Percentiles rank a stretch among this genome's conserved stretches.
Conservation (phyloP, 1,284 basidiomycete genomes). For the Apiotrichum gamsii region DNA sequence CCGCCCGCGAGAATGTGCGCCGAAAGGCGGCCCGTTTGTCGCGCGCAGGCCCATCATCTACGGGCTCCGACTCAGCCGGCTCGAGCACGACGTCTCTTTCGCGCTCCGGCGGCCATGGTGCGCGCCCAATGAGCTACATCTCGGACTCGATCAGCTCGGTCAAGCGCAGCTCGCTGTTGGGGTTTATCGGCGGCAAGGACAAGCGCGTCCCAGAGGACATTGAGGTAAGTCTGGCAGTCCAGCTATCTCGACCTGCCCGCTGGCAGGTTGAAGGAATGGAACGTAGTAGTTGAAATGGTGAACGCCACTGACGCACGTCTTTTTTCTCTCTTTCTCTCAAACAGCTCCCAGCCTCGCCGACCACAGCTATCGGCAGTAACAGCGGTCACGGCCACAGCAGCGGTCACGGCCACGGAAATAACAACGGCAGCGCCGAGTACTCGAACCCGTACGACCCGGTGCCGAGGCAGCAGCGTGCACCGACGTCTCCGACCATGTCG, state of each 20-base stretch:
- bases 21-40: constrained; percentile 38
- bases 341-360: background rate
- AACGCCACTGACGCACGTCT: too few relatives aligned
- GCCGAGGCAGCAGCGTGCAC: background rate
- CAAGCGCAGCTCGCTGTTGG: constrained; percentile 27
- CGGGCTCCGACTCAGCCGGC: constrained; percentile 12
- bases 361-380: constrained; percentile 1
- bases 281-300: too few relatives aligned
- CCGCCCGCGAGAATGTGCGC: constrained; percentile 40
- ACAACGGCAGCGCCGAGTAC: constrained; percentile 6
- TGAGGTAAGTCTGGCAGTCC: constrained; percentile 28
- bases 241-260: background rate
- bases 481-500: constrained; percentile 11
- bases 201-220: constrained; percentile 8
- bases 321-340: background rate
- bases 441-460: constrained; percentile 28
- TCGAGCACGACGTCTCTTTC: constrained; percentile 17
- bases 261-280: too few relatives aligned
- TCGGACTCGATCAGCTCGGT: constrained; percentile 8
- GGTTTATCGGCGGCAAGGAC: constrained; percentile 21
- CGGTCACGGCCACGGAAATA: too few relatives aligned
- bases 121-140: constrained; percentile 7
- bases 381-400: too few relatives aligned
- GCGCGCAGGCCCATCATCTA: constrained; percentile 21
- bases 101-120: background rate